Evolutionary conservation across 345 rosid species (phyloP).

Genomic region (Salix viminalis): DNA sequence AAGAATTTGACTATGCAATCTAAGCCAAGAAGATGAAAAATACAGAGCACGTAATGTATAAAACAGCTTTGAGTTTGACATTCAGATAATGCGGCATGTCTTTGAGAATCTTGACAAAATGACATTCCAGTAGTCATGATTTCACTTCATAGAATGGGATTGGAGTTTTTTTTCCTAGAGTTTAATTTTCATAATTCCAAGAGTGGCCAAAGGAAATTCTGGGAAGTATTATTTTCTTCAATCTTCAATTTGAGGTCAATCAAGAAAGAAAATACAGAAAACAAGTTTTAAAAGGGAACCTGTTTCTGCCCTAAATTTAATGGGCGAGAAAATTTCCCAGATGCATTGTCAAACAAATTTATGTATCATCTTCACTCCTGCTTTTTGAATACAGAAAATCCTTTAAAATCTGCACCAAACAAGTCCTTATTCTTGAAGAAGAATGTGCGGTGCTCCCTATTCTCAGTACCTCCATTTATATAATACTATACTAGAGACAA

Average conservation of each 20-base stretch:
- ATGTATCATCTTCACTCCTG: background rate
- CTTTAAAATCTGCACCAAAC: conserved; percentile 12
- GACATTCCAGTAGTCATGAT: background rate
- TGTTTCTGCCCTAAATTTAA: background rate
- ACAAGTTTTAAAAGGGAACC: background rate
- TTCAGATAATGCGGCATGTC: background rate
- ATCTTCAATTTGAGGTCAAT: background rate
- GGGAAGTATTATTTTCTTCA: background rate
- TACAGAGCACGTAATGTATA: background rate
- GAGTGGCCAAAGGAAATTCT: background rate
- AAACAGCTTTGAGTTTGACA: conserved; percentile 1
- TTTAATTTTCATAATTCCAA: background rate
- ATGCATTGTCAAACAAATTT: background rate
- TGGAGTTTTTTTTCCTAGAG: background rate
- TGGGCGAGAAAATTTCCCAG: background rate
- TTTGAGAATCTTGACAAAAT: background rate
- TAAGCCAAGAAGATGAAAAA: background rate
- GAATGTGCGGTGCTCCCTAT: conserved; percentile 5
- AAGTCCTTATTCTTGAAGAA: background rate
- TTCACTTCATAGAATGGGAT: background rate
- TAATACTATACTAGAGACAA: background rate
- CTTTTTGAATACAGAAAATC: background rate
- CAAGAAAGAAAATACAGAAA: background rate
- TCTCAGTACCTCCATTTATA: conserved; percentile 14
- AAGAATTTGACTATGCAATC: background rate